phyloP scores from a whole-genome alignment of 192 early-diverging fungal species.

The Coemansia sp. region DNA sequence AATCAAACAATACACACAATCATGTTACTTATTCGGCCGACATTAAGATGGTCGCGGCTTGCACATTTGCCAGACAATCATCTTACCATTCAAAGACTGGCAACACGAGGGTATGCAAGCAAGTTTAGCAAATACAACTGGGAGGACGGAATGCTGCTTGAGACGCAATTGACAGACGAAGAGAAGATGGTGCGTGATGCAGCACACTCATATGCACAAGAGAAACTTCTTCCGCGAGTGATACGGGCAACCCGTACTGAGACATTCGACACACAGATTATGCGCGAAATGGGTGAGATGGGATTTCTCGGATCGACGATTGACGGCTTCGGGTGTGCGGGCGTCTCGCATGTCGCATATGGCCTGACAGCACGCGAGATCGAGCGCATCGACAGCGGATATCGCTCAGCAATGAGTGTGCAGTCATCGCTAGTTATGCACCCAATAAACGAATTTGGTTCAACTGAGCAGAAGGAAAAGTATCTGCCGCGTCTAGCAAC shows the following conservation, averaged over 20 bases:
- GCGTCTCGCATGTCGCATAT: constrained; percentile 95
- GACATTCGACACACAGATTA: constrained; percentile 84
- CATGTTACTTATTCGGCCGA: constrained; percentile 1
- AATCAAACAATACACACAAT: not conserved
- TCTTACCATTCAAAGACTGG: not conserved
- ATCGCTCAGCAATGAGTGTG: constrained; percentile 96
- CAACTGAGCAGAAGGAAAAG: constrained; percentile 83
- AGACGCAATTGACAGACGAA: constrained; percentile 86
- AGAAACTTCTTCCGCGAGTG: constrained; percentile 82
- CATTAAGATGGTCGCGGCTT: not conserved
- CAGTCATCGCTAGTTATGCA: constrained; percentile 99
- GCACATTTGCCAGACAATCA: not conserved
- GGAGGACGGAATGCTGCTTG: constrained; percentile 82
- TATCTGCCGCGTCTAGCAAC: constrained; percentile 85
- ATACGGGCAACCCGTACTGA: constrained; percentile 84
- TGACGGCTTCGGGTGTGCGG: constrained; percentile 94
- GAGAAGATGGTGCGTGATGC: constrained; percentile 82
- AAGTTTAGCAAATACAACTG: constrained; percentile 75
- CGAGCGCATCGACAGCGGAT: constrained; percentile 94
- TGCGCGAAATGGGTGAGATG: constrained; percentile 90
- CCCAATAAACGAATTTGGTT: constrained; percentile 95
- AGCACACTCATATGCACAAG: constrained; percentile 84
- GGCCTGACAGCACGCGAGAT: constrained; percentile 96
- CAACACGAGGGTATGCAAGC: constrained; percentile 29
- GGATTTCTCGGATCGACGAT: constrained; percentile 94